A percentile compares a stretch with the other conserved stretches of the same genome.
phyloP scores from a whole-genome alignment of 352 stramenopile species.

The Globisporangium okanoganense region DNA sequence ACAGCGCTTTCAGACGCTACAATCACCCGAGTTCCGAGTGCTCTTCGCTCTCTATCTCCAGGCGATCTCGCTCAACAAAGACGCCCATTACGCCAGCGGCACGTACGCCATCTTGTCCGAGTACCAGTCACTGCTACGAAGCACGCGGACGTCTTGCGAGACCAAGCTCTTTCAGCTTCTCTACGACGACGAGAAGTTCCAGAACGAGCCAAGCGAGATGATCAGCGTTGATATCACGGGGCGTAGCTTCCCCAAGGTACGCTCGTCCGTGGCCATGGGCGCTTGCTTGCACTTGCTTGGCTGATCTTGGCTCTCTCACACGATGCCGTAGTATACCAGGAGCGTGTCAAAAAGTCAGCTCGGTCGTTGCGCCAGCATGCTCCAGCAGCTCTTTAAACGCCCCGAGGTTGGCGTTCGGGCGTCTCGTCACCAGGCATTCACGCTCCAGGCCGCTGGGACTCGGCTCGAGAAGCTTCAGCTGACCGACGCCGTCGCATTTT shows the following conservation, averaged over 20 bases:
- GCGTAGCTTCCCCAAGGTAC: conserved; percentile 59
- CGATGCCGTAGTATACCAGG: conserved; percentile 32
- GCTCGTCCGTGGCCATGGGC: not conserved
- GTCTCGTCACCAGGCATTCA: conserved; percentile 47
- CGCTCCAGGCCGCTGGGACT: conserved; percentile 31
- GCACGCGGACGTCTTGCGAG: conserved; percentile 50
- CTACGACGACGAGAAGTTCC: conserved; percentile 59
- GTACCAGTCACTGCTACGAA: conserved; percentile 47
- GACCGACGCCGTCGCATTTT: conserved; percentile 57
- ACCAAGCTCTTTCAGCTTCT: conserved; percentile 58
- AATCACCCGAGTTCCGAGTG: conserved; percentile 28
- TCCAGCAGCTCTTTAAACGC: conserved; percentile 51
- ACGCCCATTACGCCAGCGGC: conserved; percentile 23
- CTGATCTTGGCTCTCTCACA: not conserved
- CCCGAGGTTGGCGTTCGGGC: conserved; percentile 21
- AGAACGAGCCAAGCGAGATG: conserved; percentile 38
- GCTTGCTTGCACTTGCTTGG: too few relatives aligned
- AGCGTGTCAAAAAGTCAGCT: conserved; percentile 51
- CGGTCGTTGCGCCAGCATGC: conserved; percentile 34
- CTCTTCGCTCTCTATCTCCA: conserved; percentile 58
- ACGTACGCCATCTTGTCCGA: conserved; percentile 34
- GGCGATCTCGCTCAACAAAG: conserved; percentile 30
- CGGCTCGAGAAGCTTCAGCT: conserved; percentile 51
- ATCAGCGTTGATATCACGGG: conserved; percentile 52
- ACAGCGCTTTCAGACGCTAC: conserved; percentile 32